phyloP scores from a whole-genome alignment of 306 rosid genomes.

The Inga laurina region DNA sequence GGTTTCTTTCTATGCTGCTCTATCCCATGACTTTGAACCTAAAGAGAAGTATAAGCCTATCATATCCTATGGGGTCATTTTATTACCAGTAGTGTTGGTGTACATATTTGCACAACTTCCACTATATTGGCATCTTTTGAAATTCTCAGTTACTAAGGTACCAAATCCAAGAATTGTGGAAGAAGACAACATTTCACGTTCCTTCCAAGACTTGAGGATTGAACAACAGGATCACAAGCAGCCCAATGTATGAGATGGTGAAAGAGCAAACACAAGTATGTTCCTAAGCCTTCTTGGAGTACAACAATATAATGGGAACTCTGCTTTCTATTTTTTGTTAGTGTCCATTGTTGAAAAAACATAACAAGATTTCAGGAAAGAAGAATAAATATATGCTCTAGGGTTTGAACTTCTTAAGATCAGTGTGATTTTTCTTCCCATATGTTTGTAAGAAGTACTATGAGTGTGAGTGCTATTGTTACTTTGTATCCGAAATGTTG shows the following conservation, averaged over 20 bases:
- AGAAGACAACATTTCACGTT: background rate
- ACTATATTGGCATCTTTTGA: background rate
- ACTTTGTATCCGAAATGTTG: too few species aligned
- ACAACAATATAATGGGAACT: background rate
- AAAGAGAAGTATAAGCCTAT: background rate
- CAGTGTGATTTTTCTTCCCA: background rate
- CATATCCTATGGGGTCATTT: background rate
- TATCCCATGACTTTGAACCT: background rate
- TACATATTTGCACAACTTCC: background rate
- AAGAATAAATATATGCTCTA: background rate
- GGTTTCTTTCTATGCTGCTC: background rate
- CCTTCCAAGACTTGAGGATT: background rate
- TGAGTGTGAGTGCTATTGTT: too few species aligned
- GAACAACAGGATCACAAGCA: background rate
- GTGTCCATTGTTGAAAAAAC: background rate
- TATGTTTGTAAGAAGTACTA: too few species aligned
- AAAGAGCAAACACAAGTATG: background rate
- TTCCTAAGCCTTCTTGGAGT: background rate
- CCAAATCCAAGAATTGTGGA: background rate
- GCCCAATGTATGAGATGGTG: background rate
- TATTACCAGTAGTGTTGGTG: background rate
- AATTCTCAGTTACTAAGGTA: background rate
- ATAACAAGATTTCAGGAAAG: background rate
- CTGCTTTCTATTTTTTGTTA: background rate
- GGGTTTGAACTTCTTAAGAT: background rate